Evolutionary conservation across 257 asterid species (phyloP), one percentile per base, ranked within the genome.

Genomic region (Solanum lycopersicoides): DNA sequence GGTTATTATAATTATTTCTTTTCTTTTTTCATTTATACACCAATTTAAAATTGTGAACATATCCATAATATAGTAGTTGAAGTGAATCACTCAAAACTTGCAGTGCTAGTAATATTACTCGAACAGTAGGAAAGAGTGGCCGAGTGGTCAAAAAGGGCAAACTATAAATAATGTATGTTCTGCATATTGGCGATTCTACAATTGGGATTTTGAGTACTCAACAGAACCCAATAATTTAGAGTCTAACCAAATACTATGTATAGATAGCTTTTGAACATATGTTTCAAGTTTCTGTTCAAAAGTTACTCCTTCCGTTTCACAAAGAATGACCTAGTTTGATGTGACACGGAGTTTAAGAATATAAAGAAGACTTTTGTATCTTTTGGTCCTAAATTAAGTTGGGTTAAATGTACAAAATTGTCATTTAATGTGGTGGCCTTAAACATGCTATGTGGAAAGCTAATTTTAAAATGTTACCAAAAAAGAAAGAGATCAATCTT

Each of bases 271-370:
- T n/a, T 42, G 21, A 3, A 12, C 59, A 39, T 41, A 41, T 12
- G 47, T 23, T 20, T 23, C 14, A 21, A 4, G 23, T 74, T 10
- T 21, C 18, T 0, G 14, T 41, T 37, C 7, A 37, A 37, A 37
- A 37, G 39, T 1, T 37, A 28, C 30, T 28, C 30, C 30, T 28
- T 28, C 1, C 30, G 30, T 28, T 28, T 28, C 30, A 28, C 30
- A 37, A 37, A 37, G 39, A 37, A 5, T 37, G 0, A 37, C 2
- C 0, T 37, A 7, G 1, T 37, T 37, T 37, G 39, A 37, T 1
- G 7, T 37, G 7, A 37, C 1, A 37, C 0, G 0, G 0, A 37
- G 0, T 37, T 37, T 37, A 37, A 37, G 0, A 37, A 0, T 37
- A 37, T 37, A 37, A 37, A 37, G 0, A 37, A 1, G 2, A 37